These are phyloP conservation scores for Coemansia sp. DNA, from an alignment of 192 early-diverging fungal species.

Conservation along the genomic window DNA sequence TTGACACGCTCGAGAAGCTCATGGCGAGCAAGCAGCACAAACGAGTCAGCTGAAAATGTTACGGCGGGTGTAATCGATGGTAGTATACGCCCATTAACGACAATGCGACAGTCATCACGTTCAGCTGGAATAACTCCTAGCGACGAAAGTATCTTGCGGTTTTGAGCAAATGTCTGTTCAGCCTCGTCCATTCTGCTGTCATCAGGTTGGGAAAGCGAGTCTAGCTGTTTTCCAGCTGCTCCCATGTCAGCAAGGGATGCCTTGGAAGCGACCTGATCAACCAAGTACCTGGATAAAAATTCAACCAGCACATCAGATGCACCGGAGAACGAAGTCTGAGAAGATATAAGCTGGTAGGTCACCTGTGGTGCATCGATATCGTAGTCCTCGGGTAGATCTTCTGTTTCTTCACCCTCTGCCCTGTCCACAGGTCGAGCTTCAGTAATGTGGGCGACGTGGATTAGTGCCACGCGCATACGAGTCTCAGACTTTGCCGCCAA, in stretches of 20 bases:
- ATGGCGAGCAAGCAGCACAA: slow-evolving; percentile 58
- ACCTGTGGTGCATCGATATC: slow-evolving; percentile 38
- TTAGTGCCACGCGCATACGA: slow-evolving; percentile 32
- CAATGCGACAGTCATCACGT: slow-evolving; percentile 30
- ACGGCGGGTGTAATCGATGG: slow-evolving; percentile 37
- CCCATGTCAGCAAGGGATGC: background rate
- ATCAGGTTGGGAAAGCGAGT: background rate
- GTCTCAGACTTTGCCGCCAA: slow-evolving; percentile 25
- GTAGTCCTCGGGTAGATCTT: slow-evolving; percentile 14
- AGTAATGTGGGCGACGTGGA: slow-evolving; percentile 12
- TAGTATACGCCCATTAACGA: slow-evolving; percentile 67
- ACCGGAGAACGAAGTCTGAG: slow-evolving; percentile 1
- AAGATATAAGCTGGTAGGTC: slow-evolving; percentile 24
- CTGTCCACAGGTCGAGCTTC: background rate
- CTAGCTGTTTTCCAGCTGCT: slow-evolving; percentile 9
- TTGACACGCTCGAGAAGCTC: slow-evolving; percentile 59
- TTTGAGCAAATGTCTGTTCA: slow-evolving; percentile 21
- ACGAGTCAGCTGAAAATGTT: slow-evolving; percentile 57
- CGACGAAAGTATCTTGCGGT: background rate
- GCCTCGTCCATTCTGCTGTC: slow-evolving; percentile 19
- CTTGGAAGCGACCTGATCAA: background rate
- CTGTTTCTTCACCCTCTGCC: slow-evolving; percentile 21
- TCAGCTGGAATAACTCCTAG: slow-evolving; percentile 18
- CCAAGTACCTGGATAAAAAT: slow-evolving; percentile 12
- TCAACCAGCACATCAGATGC: background rate